phyloP scores from a whole-genome alignment of 768 basidiomycete genomes.

The Gloeopeniophorella convolvens region DNA sequence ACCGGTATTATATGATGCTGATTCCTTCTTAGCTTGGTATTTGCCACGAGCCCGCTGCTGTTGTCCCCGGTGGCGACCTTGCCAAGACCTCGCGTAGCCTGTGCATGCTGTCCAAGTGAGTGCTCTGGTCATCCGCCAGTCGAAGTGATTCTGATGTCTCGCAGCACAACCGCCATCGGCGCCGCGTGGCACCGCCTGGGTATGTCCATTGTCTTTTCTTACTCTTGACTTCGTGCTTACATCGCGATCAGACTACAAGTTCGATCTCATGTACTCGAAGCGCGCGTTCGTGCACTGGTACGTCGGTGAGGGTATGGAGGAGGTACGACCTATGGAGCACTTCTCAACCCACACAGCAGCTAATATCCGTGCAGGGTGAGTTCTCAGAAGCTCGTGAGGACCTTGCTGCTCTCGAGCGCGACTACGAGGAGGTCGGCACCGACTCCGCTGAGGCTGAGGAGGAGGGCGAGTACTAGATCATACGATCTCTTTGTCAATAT shows the following conservation, averaged over 20 bases:
- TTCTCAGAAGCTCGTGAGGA: constrained; percentile 98
- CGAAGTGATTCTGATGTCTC: neutral
- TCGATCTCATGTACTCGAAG: constrained; percentile 96
- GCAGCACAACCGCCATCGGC: constrained; percentile 86
- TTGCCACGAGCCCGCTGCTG: constrained; percentile 92
- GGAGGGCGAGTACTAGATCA: constrained; percentile 47
- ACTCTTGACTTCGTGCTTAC: neutral
- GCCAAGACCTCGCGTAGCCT: constrained; percentile 91
- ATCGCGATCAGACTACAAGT: constrained; percentile 73
- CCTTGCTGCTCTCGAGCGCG: constrained; percentile 94
- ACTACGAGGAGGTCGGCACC: constrained; percentile 84
- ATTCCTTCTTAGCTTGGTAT: constrained; percentile 67
- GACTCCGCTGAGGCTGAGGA: constrained; percentile 73
- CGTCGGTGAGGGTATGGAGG: constrained; percentile 99
- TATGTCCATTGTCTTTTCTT: constrained; percentile 25
- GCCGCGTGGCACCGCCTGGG: constrained; percentile 88
- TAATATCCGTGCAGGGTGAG: constrained; percentile 57
- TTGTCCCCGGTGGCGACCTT: constrained; percentile 90
- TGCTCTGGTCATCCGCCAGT: neutral
- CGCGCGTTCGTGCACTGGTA: constrained; percentile 93
- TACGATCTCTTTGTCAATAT: neutral
- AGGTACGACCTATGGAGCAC: constrained; percentile 36
- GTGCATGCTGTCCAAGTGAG: constrained; percentile 93
- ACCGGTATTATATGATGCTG: constrained; percentile 18
- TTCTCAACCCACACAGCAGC: constrained; percentile 6